Evolutionary conservation across 371 early-diverging fungal species (phyloP).

Genomic region (Actinomucor elegans): DNA sequence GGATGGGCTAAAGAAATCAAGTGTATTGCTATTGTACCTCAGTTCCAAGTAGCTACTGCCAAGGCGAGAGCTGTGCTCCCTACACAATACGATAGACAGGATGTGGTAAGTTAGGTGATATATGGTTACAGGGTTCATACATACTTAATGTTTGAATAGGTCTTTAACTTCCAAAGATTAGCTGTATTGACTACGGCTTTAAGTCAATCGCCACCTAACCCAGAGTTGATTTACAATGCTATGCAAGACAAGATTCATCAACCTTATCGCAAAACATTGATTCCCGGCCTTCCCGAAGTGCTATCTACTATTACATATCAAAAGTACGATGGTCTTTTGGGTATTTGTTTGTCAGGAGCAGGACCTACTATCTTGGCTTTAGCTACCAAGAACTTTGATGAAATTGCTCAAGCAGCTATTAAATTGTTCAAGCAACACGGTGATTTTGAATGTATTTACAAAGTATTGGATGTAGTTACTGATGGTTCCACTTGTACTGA

Average conservation of each 20-base stretch:
- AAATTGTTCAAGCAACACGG: conserved; percentile 66
- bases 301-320: conserved; percentile 71
- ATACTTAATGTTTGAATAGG: no score
- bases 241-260: conserved; percentile 97
- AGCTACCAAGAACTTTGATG: conserved; percentile 74
- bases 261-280: conserved; percentile 86
- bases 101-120: conserved; percentile 68
- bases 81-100: conserved; percentile 66
- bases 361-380: conserved; percentile 94
- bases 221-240: conserved; percentile 80
- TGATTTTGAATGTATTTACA: conserved; percentile 66
- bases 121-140: neutral
- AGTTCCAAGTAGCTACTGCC: conserved; percentile 89
- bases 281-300: conserved; percentile 91
- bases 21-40: conserved; percentile 86
- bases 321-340: conserved; percentile 82
- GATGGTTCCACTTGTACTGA: conserved; percentile 62
- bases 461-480: conserved; percentile 73
- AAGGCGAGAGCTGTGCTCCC: conserved; percentile 91
- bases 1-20: conserved; percentile 71
- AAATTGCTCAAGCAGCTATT: conserved; percentile 67
- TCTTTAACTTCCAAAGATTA: conserved; percentile 93
- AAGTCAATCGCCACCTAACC: conserved; percentile 63
- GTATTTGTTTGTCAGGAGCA: conserved; percentile 93
- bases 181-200: conserved; percentile 86